Conservation (phyloP, 192 early-diverging fungal genomes). For the Funneliformis geosporum region DNA sequence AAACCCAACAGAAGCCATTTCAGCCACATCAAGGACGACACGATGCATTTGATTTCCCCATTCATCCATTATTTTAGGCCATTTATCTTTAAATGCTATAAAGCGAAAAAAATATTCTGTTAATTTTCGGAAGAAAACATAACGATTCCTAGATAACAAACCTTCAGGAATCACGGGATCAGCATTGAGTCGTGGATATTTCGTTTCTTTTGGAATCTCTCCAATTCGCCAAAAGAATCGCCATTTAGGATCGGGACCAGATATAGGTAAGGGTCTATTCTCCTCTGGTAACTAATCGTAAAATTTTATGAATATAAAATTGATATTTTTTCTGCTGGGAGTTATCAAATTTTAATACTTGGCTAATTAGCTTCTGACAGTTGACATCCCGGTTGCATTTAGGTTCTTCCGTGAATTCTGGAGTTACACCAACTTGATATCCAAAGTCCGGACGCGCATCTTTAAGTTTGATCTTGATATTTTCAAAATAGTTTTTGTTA, state of each 20-base stretch:
- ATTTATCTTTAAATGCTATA: slow-evolving; percentile 63
- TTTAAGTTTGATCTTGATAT: slow-evolving; percentile 48
- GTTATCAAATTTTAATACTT: slow-evolving; percentile 28
- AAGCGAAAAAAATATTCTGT: background rate
- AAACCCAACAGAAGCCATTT: slow-evolving; percentile 69
- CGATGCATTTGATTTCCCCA: slow-evolving; percentile 63
- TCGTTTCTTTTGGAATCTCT: slow-evolving; percentile 51
- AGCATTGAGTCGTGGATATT: slow-evolving; percentile 65
- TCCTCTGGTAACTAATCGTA: slow-evolving; percentile 47
- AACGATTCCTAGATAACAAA: background rate
- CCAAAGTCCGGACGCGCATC: slow-evolving; percentile 65
- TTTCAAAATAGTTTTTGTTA: background rate
- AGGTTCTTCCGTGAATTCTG: slow-evolving; percentile 68
- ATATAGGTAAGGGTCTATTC: slow-evolving; percentile 58
- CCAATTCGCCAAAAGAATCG: slow-evolving; percentile 73
- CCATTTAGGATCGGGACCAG: slow-evolving; percentile 71
- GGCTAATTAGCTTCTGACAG: slow-evolving; percentile 57
- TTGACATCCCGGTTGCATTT: slow-evolving; percentile 60
- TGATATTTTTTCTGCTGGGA: background rate
- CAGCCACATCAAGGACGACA: slow-evolving; percentile 53
- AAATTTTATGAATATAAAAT: background rate
- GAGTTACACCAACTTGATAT: slow-evolving; percentile 63
- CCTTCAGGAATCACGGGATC: slow-evolving; percentile 63
- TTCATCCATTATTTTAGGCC: slow-evolving; percentile 61
- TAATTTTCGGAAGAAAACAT: background rate